Evolutionary conservation across 768 basidiomycete species (phyloP), one percentile per base, ranked within the genome.

Genomic region (Suillus occidentalis): DNA sequence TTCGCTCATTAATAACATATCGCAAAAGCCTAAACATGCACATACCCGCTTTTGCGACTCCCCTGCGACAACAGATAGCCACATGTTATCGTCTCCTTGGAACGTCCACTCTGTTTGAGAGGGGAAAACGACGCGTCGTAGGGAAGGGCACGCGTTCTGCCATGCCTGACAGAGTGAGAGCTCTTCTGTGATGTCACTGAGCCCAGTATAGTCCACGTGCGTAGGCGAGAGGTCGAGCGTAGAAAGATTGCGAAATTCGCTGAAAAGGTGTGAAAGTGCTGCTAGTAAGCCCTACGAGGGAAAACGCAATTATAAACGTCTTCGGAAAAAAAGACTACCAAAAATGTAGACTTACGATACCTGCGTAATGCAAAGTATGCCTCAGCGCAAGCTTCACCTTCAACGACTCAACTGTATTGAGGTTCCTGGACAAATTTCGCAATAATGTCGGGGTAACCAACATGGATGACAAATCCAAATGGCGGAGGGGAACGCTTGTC

Each of bases 301-400:
- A 36, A 49, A 55, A 50, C 10, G 43, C 45, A 14, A 16, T 34
- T 66, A 57, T 40, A 42, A 55, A 52, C 28, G 43, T 28, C 8
- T 28, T 31, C 4, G 63, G 45, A 66, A 37, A 49, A 49, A 2
- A 22, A 63, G 49, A 20, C 2, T 25, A 65, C 63, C 28, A 42
- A 60, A 45, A 60, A 62, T 65, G 37, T 63, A 25, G 61, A 79
- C 88, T 86, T 77, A 89, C 88, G 75, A 88, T 87, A 60, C 87
- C 88, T 28, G 87, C 80, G 70, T 84, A 86, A 68, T 89, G 88
- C 36, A 89, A 79, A 9, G 88, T 89, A 70, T 89, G 87, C 43
- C 88, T 78, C 40, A 89, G 77, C 22, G 88, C 87, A 53, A 89
- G 83, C 68, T 81, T 81, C 47, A 89, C 79, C 64, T 81, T 81